Evolutionary conservation across 2,329 filamentous ascomycete genomes (phyloP), one percentile per base, ranked within the genome.

Genomic region (Elsinoe arachidis): DNA sequence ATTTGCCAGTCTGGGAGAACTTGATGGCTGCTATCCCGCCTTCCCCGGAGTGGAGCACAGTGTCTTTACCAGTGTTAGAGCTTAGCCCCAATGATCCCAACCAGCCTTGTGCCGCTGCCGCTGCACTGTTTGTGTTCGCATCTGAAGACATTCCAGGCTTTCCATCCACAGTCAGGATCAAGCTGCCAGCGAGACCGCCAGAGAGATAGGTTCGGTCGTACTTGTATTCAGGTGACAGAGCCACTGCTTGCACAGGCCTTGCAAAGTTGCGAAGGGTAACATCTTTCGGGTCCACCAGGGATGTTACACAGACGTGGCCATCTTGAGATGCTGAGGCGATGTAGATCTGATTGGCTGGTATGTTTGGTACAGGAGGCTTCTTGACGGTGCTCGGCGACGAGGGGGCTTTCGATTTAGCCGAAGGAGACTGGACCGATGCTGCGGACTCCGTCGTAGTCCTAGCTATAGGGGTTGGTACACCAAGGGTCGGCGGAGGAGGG

Each of bases 241-340:
- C 89, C 1, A 99, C 90, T 5, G 90, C 85, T 67, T 96, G 90
- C 2, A 99, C 84, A 0, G 95, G 95, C 3, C 95, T 83, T 1
- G 89, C 90, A 74, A 97, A 99, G 69, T 96, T 96, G 26, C 93
- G 85, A 26, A 97, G 73, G 58, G 90, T 86, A 2, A 96, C 90
- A 72, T 99, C 93, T 66, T 90, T 95, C 37, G 86, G 74, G 66
- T 99, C 92, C 17, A 93, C 75, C 17, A 99, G 75, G 1, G 90
- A 95, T 59, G 90, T 86, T 0, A 99, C 83, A 65, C 93, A 97
- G 12, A 99, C 89, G 67, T 96, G 92, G 15, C 93, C 95, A 70
- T 99, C 93, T 68, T 95, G 88, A 0, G 93, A 97, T 0, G 93
- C 90, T 1, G 92, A 95, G 1, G 87, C 92, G 63, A 99, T 88